Base-by-base conservation (phyloP, 2,329 filamentous ascomycete genomes). In the Microdochium paspali region DNA sequence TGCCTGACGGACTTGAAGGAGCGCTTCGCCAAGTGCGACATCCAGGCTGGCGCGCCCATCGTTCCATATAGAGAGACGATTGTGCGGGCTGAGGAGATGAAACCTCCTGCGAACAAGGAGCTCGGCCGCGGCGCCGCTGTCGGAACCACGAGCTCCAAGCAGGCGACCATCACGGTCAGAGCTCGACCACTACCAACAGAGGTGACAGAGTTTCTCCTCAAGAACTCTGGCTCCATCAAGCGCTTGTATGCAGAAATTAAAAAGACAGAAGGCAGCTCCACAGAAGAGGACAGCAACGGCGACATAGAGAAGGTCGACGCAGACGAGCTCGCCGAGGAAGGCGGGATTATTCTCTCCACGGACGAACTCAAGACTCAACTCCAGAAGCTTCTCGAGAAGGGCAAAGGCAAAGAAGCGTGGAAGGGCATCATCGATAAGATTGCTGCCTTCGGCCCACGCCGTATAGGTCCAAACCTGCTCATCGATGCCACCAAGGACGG, bases 51-150 rank as follows among this genome's bases (percentile, higher is more conserved):
- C 48, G 87, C 88, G 40, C 87, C 93, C 1, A 97, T 98, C 51
- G 93, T 98, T 13, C 93, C 93, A 0, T 98, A 95, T 65, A 79
- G 90, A 48, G 93, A 98, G 68, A 93, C 89, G 0, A 95, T 95
- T 49, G 83, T 96, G 35, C 78, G 80, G 24, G 87, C 84, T 1
- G 80, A 90, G 31, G 93, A 98, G 65, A 98, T 98, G 93, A 84
- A 90, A 23, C 82, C 90, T 1, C 86, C 89, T 0, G 87, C 77
- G 50, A 88, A 94, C 65, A 85, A 90, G 53, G 87, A 94, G 12
- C 74, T 96, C 18, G 90, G 90, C 1, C 79, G 93, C 59, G 93
- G 93, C 44, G 85, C 80, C 0, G 83, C 94, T 0, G 71, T 90
- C 23, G 79, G 79, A 4, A 73, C 82, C 10, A 95, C 90, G 1